Evolutionary conservation across 2,329 filamentous ascomycete genomes (phyloP).

Genomic region (Fusarium sp.): DNA sequence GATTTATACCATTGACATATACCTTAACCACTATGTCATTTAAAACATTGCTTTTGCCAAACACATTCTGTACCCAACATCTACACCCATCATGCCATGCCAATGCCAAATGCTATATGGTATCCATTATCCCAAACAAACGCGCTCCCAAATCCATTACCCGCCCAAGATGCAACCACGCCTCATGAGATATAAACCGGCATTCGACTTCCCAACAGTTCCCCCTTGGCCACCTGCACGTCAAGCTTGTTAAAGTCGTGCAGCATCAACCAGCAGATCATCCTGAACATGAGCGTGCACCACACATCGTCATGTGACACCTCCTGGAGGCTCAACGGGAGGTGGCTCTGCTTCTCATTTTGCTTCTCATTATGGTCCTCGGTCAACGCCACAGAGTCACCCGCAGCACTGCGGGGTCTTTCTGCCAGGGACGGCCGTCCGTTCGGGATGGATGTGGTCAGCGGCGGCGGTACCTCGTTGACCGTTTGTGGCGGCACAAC

Average conservation of each 20-base stretch:
- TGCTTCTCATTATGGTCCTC: conserved; percentile 16
- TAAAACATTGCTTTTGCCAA: background rate
- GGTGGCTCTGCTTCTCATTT: conserved; percentile 2
- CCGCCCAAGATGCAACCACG: background rate
- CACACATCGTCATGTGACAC: conserved; percentile 56
- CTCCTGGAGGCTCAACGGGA: conserved; percentile 36
- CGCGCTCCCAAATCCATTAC: background rate
- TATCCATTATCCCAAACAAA: conserved; percentile 14
- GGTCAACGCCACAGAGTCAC: conserved; percentile 19
- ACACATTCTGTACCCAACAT: background rate
- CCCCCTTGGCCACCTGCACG: conserved; percentile 60
- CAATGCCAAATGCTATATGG: conserved; percentile 2
- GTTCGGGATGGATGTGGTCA: conserved; percentile 16
- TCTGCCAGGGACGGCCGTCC: conserved; percentile 11
- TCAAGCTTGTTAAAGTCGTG: conserved; percentile 65
- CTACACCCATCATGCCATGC: conserved; percentile 6
- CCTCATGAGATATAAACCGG: conserved; percentile 60
- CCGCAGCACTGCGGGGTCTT: conserved; percentile 26
- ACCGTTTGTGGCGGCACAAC: conserved; percentile 19
- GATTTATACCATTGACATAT: background rate
- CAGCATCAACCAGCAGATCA: conserved; percentile 65
- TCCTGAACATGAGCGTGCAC: conserved; percentile 63
- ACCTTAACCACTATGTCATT: background rate
- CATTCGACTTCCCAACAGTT: conserved; percentile 62
- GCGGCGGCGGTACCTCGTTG: conserved; percentile 17